Percentiles rank a stretch among this genome's conserved stretches.
phyloP scores from a whole-genome alignment of 2,329 filamentous ascomycete species.

The Pyricularia sp. region DNA sequence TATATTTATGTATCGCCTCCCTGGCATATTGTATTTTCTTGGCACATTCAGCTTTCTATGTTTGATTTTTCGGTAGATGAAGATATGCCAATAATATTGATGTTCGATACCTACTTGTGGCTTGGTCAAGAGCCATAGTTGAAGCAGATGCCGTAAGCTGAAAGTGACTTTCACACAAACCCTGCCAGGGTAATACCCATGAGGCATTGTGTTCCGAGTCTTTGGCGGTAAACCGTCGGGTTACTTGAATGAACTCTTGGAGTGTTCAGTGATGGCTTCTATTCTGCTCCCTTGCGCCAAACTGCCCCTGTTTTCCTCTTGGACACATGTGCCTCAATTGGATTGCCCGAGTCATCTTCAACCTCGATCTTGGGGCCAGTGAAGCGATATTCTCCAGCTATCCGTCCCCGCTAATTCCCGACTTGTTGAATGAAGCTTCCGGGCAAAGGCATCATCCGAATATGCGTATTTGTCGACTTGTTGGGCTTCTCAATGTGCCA shows the following conservation, averaged over 20 bases:
- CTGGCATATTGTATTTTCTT: not conserved
- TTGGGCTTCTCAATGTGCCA: not conserved
- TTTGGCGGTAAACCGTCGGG: not conserved
- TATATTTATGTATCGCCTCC: constrained; percentile 6
- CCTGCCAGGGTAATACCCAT: not conserved
- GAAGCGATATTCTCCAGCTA: too few relatives aligned
- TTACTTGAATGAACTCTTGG: not conserved
- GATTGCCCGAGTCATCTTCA: not conserved
- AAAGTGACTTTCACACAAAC: not conserved
- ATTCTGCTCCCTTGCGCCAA: not conserved
- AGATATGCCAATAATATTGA: constrained; percentile 1
- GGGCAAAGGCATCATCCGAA: not conserved
- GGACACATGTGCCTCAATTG: not conserved
- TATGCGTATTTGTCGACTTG: not conserved
- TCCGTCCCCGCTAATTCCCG: not conserved
- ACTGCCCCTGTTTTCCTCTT: not conserved
- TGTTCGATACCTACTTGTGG: not conserved
- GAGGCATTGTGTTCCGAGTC: not conserved
- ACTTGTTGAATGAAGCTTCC: not conserved
- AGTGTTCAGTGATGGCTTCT: not conserved
- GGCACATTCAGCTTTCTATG: not conserved
- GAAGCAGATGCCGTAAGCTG: not conserved
- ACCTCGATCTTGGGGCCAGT: too few relatives aligned
- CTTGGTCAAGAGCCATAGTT: not conserved
- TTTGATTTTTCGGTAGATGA: constrained; percentile 1